These are phyloP conservation scores for Volvox reticuliferus DNA, from an alignment of 139 green algal species.

Conservation along the genomic window DNA sequence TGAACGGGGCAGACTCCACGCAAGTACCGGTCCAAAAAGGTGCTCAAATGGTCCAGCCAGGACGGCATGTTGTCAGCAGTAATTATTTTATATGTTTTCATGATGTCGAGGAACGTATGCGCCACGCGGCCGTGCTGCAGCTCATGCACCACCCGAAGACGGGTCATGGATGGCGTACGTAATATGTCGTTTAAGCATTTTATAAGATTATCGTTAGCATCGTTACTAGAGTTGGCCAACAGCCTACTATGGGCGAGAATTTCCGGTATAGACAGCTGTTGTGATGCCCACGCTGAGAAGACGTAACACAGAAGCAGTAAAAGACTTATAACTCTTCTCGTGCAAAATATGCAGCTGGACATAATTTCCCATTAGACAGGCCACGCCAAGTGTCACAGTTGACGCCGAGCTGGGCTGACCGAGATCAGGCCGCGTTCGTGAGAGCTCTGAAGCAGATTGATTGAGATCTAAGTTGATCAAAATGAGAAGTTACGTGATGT, in stretches of 20 bases:
- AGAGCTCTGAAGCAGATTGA: neutral
- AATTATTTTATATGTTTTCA: neutral
- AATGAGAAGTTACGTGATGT: too few species aligned
- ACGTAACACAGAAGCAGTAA: neutral
- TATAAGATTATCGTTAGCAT: neutral
- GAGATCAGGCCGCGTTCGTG: neutral
- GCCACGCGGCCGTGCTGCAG: neutral
- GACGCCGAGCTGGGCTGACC: neutral
- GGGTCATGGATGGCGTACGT: neutral
- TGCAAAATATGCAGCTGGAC: neutral
- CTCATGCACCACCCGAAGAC: neutral
- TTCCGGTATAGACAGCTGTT: neutral
- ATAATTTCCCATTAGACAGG: neutral
- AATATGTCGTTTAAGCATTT: neutral
- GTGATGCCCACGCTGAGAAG: neutral
- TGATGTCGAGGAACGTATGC: neutral
- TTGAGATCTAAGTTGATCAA: too few species aligned
- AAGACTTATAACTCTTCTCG: neutral
- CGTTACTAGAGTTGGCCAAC: neutral
- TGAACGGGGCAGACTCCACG: neutral
- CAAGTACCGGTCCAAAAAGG: neutral
- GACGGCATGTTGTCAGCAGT: neutral
- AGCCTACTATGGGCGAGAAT: neutral
- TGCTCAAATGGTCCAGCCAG: neutral
- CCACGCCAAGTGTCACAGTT: too few species aligned